Evolutionary conservation across 805 yeast genomes (phyloP).

Genomic region (Yamadazyma insecticola): DNA sequence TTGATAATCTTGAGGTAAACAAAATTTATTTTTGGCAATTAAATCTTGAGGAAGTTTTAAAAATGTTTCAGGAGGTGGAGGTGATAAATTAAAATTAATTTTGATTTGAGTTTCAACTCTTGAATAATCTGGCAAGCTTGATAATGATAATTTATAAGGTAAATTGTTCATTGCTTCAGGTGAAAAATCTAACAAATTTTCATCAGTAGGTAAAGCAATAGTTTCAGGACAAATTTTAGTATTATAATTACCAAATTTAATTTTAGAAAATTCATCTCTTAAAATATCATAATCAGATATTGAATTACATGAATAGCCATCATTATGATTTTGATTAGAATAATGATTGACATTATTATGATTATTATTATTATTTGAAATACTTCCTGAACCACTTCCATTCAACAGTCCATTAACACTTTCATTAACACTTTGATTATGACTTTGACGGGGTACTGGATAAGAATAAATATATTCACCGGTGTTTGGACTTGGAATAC

Average conservation of each 20-base stretch:
- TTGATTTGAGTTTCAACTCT: constrained; percentile 96
- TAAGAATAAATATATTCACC: too few relatives aligned
- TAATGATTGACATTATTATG: too few relatives aligned
- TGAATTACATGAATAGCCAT: too few relatives aligned
- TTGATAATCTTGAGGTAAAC: constrained; percentile 48
- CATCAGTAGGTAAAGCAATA: constrained; percentile 23
- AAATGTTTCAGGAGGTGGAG: constrained; percentile 70
- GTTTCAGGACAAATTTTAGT: constrained; percentile 34
- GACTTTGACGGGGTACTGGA: too few relatives aligned
- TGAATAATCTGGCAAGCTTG: constrained; percentile 71
- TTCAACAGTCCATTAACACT: too few relatives aligned
- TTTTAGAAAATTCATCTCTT: constrained; percentile 45
- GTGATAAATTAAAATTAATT: constrained; percentile 60
- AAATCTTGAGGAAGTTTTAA: constrained; percentile 84
- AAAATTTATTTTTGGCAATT: constrained; percentile 80
- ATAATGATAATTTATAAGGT: constrained; percentile 49
- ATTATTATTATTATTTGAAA: too few relatives aligned
- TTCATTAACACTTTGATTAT: too few relatives aligned
- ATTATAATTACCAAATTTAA: constrained; percentile 47
- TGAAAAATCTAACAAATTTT: constrained; percentile 37
- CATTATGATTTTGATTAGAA: too few relatives aligned
- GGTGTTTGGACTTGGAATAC: too few relatives aligned
- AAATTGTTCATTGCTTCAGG: constrained; percentile 29
- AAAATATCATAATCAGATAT: constrained; percentile 30
- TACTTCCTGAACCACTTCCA: too few relatives aligned